These are phyloP conservation scores for Geoglossum cookeanum DNA, from an alignment of 2,329 filamentous ascomycete genomes.

Conservation along the genomic window DNA sequence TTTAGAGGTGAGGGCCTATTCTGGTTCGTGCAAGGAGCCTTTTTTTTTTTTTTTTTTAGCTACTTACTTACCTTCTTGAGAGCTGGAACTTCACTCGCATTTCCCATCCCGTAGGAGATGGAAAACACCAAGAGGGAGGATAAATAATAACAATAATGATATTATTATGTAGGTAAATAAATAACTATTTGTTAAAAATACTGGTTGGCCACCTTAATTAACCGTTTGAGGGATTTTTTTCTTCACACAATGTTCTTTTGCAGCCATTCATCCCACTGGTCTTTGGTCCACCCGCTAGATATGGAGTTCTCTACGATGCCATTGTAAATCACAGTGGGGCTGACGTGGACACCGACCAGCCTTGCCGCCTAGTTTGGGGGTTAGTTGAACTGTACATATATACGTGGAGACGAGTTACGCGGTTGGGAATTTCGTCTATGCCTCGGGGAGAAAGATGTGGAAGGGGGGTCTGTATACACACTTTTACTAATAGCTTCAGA, in stretches of 20 bases:
- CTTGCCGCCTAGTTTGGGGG: constrained; percentile 31
- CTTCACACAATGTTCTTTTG: constrained; percentile 39
- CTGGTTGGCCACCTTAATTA: too few relatives aligned
- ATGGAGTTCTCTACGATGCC: constrained; percentile 61
- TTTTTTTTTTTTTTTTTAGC: too few relatives aligned
- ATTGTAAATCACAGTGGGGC: constrained; percentile 77
- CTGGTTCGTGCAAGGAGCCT: too few relatives aligned
- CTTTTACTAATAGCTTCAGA: constrained; percentile 67
- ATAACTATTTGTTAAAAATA: too few relatives aligned
- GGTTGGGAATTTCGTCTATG: neutral
- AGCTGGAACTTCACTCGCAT: too few relatives aligned
- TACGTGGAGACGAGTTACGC: neutral
- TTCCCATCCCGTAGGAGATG: too few relatives aligned
- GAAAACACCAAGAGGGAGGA: too few relatives aligned
- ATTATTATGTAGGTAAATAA: too few relatives aligned
- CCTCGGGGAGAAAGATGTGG: neutral
- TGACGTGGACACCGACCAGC: constrained; percentile 70
- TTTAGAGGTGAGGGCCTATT: too few relatives aligned
- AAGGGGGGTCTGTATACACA: constrained; percentile 18
- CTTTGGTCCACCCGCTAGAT: constrained; percentile 55
- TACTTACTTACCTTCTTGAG: too few relatives aligned
- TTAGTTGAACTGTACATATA: neutral
- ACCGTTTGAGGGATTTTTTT: too few relatives aligned
- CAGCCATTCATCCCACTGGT: constrained; percentile 78
- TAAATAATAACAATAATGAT: too few relatives aligned